These are phyloP conservation scores for Didymosphaeria variabile DNA, from an alignment of 2,329 filamentous ascomycete genomes.

Conservation along the genomic window DNA sequence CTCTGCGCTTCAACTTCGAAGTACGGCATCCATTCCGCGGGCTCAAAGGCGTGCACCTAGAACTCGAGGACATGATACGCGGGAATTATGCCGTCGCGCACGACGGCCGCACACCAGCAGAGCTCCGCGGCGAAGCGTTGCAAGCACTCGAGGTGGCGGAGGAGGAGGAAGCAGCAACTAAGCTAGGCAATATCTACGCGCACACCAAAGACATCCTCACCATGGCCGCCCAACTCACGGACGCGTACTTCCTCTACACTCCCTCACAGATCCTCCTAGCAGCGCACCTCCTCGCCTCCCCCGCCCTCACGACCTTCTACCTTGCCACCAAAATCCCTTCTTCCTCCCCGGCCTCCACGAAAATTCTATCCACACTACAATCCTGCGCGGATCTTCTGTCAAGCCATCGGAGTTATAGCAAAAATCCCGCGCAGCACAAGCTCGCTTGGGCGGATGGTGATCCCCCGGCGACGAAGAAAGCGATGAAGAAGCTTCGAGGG, in stretches of 20 bases:
- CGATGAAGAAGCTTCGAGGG: conserved; percentile 74
- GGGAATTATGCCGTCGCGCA: conserved; percentile 58
- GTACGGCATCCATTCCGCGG: conserved; percentile 90
- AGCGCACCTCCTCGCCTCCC: conserved; percentile 78
- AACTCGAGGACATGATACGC: conserved; percentile 74
- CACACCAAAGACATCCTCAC: conserved; percentile 65
- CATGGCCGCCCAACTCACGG: conserved; percentile 83
- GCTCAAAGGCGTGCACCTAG: conserved; percentile 85
- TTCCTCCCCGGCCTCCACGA: conserved; percentile 34
- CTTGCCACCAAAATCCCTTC: conserved; percentile 54
- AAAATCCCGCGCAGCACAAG: conserved; percentile 38
- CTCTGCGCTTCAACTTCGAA: conserved; percentile 91
- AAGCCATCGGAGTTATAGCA: conserved; percentile 34
- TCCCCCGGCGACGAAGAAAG: conserved; percentile 58
- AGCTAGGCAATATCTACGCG: conserved; percentile 72
- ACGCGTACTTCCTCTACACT: conserved; percentile 96
- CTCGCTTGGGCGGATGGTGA: conserved; percentile 51
- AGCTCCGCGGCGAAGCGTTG: conserved; percentile 41
- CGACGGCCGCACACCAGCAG: conserved; percentile 24
- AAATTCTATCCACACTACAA: conserved; percentile 50
- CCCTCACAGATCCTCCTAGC: conserved; percentile 94
- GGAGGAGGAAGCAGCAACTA: conserved; percentile 44
- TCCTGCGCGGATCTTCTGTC: conserved; percentile 53
- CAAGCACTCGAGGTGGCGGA: conserved; percentile 23
- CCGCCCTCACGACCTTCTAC: conserved; percentile 63